A percentile compares a stretch with the other conserved stretches of the same genome.
phyloP scores from a whole-genome alignment of 805 yeast species.

The Yarrowia osloensis region DNA sequence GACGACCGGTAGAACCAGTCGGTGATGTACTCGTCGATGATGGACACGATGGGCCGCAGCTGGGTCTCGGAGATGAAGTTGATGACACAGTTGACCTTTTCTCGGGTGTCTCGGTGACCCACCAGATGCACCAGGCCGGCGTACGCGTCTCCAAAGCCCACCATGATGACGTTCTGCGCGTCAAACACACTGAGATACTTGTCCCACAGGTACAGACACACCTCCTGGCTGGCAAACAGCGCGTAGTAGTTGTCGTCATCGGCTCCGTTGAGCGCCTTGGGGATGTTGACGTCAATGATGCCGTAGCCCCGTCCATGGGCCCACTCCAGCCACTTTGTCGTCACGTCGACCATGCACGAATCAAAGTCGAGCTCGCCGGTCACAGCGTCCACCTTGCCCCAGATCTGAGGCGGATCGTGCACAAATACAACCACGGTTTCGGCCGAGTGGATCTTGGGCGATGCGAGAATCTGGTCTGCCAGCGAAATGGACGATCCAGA shows the following conservation, averaged over 20 bases:
- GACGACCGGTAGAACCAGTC: slow-evolving; percentile 93
- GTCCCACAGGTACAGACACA: slow-evolving; percentile 83
- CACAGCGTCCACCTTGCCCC: slow-evolving; percentile 82
- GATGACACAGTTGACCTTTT: slow-evolving; percentile 68
- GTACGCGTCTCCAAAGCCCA: slow-evolving; percentile 89
- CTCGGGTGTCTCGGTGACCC: slow-evolving; percentile 74
- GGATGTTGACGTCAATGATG: slow-evolving; percentile 79
- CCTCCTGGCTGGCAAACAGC: slow-evolving; percentile 72
- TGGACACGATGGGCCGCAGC: slow-evolving; percentile 78
- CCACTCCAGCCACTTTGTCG: slow-evolving; percentile 72
- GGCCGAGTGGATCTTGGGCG: slow-evolving; percentile 61
- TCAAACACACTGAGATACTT: slow-evolving; percentile 78
- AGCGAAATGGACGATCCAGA: slow-evolving; percentile 48
- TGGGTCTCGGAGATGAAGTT: slow-evolving; percentile 67
- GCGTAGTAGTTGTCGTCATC: slow-evolving; percentile 54
- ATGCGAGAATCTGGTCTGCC: slow-evolving; percentile 68
- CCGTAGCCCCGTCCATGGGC: slow-evolving; percentile 63
- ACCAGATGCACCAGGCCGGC: slow-evolving; percentile 82
- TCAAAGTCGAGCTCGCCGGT: slow-evolving; percentile 77
- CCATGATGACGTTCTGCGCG: slow-evolving; percentile 68
- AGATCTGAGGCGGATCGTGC: slow-evolving; percentile 90
- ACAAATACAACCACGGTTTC: slow-evolving; percentile 68
- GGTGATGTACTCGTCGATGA: slow-evolving; percentile 82
- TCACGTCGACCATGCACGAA: slow-evolving; percentile 74
- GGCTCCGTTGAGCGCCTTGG: slow-evolving; percentile 53